Evolutionary conservation across 768 basidiomycete genomes (phyloP).

Genomic region (Arthromyces matolae): DNA sequence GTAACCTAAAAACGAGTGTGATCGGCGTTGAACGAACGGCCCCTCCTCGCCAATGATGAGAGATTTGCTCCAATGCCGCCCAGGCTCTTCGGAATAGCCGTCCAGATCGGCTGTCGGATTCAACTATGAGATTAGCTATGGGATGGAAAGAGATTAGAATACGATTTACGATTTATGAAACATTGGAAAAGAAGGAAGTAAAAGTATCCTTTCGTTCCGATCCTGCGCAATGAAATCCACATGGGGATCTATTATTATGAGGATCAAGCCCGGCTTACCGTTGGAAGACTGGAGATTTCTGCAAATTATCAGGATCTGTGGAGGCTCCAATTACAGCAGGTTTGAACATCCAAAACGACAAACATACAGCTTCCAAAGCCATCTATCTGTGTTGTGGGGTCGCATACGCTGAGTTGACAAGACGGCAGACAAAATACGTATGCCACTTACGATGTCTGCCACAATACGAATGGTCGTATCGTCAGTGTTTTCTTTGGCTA

Average conservation of each 20-base stretch:
- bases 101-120: constrained; percentile 58
- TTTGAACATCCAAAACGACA: neutral
- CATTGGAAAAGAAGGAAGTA: constrained; percentile 94
- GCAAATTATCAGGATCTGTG: constrained; percentile 78
- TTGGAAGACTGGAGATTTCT: constrained; percentile 67
- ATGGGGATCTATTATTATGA: neutral
- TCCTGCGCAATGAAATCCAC: constrained; percentile 44
- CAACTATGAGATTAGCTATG: neutral
- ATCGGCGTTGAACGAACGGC: constrained; percentile 73
- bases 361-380: constrained; percentile 79
- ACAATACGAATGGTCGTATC: neutral
- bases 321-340: neutral
- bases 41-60: constrained; percentile 74
- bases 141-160: neutral
- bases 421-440: constrained; percentile 1
- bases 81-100: constrained; percentile 59
- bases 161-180: constrained; percentile 67
- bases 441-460: constrained; percentile 24
- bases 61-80: constrained; percentile 64
- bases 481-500: too few species aligned
- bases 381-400: constrained; percentile 50
- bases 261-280: constrained; percentile 36
- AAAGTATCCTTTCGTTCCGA: constrained; percentile 85
- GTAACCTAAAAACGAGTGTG: constrained; percentile 78
- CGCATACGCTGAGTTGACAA: neutral